A percentile compares a stretch with the other conserved stretches of the same genome.
phyloP scores from a whole-genome alignment of 176 grass and related monocot species.

The Phyllostachys edulis region DNA sequence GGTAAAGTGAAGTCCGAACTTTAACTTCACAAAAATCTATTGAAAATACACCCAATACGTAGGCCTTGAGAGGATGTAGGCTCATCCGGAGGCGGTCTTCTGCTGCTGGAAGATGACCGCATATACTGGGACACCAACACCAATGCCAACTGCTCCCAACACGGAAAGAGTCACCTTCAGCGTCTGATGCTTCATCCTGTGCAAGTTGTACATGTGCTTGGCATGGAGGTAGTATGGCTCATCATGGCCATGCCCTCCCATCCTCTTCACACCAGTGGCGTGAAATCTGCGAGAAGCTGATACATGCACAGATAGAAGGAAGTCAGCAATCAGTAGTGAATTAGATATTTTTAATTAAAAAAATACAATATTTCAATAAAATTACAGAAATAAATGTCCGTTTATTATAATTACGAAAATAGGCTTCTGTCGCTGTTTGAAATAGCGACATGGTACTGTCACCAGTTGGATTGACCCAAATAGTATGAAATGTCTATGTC shows the following conservation, averaged over 20 bases:
- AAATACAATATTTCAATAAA: no score
- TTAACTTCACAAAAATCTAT: slow-evolving; percentile 40
- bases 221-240: slow-evolving; percentile 77
- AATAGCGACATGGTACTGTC: no score
- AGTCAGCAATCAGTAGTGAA: neutral
- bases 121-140: slow-evolving; percentile 60
- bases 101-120: slow-evolving; percentile 81
- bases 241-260: slow-evolving; percentile 68
- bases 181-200: slow-evolving; percentile 78
- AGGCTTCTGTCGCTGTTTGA: no score
- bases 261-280: slow-evolving; percentile 73
- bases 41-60: slow-evolving; percentile 22
- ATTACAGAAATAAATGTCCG: no score
- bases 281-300: slow-evolving; percentile 70
- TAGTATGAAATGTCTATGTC: no score
- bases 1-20: slow-evolving; percentile 25
- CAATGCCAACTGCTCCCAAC: slow-evolving; percentile 48
- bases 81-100: slow-evolving; percentile 71
- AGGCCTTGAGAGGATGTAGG: neutral
- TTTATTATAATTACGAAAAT: no score
- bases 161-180: slow-evolving; percentile 58
- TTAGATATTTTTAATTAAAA: no score
- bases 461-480: no score
- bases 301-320: neutral
- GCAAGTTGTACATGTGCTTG: slow-evolving; percentile 97